Conservation (phyloP, 176 grass and related monocot species). For the Oryza officinalis region DNA sequence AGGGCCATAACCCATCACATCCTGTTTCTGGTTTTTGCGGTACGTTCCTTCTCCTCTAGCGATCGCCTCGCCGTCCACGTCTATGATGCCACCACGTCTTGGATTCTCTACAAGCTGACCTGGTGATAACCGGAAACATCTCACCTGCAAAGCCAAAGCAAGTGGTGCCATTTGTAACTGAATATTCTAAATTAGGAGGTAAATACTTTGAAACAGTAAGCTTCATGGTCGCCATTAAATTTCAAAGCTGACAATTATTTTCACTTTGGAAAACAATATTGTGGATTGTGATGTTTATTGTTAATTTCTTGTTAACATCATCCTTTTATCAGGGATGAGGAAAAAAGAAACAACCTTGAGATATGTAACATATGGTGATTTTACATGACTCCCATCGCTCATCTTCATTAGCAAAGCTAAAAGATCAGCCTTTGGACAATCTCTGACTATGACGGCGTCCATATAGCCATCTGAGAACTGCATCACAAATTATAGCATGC, state of each 20-base stretch:
- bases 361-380: conserved; percentile 69
- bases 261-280: neutral
- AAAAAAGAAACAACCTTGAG: conserved; percentile 57
- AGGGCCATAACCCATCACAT: conserved; percentile 66
- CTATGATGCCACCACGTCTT: conserved; percentile 60
- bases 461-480: conserved; percentile 94
- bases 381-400: conserved; percentile 72
- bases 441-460: conserved; percentile 63
- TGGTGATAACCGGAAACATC: conserved; percentile 54
- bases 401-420: conserved; percentile 65
- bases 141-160: conserved; percentile 48
- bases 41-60: conserved; percentile 52
- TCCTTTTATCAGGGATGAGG: neutral
- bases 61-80: conserved; percentile 84
- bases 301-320: neutral
- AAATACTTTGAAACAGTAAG: neutral
- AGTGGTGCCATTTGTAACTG: neutral
- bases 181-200: neutral
- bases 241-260: neutral
- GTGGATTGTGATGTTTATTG: neutral
- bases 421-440: conserved; percentile 65
- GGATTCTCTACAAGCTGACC: conserved; percentile 50
- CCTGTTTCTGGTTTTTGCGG: conserved; percentile 17
- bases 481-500: neutral
- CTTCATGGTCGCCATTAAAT: neutral